Conservation (phyloP, 2,329 filamentous ascomycete genomes). For the Fusarium longipes region DNA sequence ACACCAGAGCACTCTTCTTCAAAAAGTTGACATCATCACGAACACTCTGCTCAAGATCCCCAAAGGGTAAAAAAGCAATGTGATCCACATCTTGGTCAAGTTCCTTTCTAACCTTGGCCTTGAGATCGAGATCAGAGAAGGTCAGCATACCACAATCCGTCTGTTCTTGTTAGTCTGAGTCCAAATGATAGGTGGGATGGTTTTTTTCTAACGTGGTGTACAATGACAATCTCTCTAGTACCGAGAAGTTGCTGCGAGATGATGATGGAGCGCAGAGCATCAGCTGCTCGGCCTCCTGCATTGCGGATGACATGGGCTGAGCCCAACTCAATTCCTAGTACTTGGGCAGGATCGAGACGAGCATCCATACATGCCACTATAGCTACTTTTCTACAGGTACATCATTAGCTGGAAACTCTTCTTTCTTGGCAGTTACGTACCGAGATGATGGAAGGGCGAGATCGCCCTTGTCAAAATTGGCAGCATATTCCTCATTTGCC, state of each 20-base stretch:
- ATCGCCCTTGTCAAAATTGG: constrained; percentile 39
- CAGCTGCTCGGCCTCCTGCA: constrained; percentile 72
- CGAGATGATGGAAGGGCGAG: constrained; percentile 41
- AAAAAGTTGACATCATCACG: constrained; percentile 73
- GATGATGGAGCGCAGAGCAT: constrained; percentile 78
- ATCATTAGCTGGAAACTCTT: not conserved
- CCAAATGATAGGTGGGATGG: accelerated
- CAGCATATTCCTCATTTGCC: constrained; percentile 39
- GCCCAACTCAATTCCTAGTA: constrained; percentile 55
- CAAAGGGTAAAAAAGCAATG: constrained; percentile 75
- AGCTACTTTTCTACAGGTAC: constrained; percentile 47
- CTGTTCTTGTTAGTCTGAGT: constrained; percentile 24
- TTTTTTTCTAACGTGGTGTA: constrained; percentile 69
- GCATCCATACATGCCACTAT: constrained; percentile 85
- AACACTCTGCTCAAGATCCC: constrained; percentile 71
- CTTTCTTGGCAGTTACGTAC: not conserved
- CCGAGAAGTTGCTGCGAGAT: constrained; percentile 84
- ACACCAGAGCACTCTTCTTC: constrained; percentile 68
- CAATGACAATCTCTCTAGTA: constrained; percentile 77
- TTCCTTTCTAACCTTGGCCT: constrained; percentile 67
- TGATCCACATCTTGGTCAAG: constrained; percentile 62
- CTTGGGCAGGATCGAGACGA: constrained; percentile 67
- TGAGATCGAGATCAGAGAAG: constrained; percentile 69
- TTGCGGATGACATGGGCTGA: constrained; percentile 87
- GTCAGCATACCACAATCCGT: constrained; percentile 69